Percentiles rank a stretch among this genome's conserved stretches.
These are phyloP conservation scores for Dioscorea dumetorum DNA, from an alignment of 106 monocot species.

Conservation along the genomic window DNA sequence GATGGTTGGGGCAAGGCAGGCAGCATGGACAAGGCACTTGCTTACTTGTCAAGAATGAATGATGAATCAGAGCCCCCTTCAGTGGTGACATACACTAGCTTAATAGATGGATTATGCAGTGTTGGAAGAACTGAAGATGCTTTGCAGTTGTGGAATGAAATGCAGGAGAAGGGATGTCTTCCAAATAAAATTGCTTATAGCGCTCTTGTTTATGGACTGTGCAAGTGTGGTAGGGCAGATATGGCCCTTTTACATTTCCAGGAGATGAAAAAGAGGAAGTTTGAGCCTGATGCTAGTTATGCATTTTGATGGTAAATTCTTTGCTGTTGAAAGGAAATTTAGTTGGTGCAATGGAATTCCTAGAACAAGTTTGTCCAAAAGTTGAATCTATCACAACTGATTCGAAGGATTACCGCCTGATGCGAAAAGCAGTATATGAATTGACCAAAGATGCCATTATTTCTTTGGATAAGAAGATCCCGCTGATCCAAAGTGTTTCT, in stretches of 20 bases:
- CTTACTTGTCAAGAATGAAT: slow-evolving; percentile 37
- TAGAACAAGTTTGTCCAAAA: slow-evolving; percentile 49
- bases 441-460: slow-evolving; percentile 35
- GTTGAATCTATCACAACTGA: slow-evolving; percentile 4
- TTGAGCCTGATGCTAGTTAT: slow-evolving; percentile 45
- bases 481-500: slow-evolving; percentile 11
- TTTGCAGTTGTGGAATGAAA: slow-evolving; percentile 45
- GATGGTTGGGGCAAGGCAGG: slow-evolving; percentile 68
- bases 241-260: slow-evolving; percentile 42
- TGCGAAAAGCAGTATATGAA: slow-evolving; percentile 34
- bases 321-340: slow-evolving; percentile 42
- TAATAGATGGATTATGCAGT: slow-evolving; percentile 70
- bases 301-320: slow-evolving; percentile 45
- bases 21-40: slow-evolving; percentile 42
- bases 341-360: slow-evolving; percentile 41
- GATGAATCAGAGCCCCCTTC: slow-evolving; percentile 35
- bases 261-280: slow-evolving; percentile 46
- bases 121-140: slow-evolving; percentile 48
- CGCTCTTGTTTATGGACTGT: slow-evolving; percentile 63
- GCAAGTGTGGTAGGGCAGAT: slow-evolving; percentile 56
- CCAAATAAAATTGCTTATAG: slow-evolving; percentile 59
- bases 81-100: slow-evolving; percentile 48
- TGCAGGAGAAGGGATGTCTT: slow-evolving; percentile 53
- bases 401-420: slow-evolving; percentile 33
- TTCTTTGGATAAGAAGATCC: slow-evolving; percentile 30